Base-by-base conservation (phyloP, 1,284 basidiomycete genomes). In the Pseudozyma hubeiensis region DNA sequence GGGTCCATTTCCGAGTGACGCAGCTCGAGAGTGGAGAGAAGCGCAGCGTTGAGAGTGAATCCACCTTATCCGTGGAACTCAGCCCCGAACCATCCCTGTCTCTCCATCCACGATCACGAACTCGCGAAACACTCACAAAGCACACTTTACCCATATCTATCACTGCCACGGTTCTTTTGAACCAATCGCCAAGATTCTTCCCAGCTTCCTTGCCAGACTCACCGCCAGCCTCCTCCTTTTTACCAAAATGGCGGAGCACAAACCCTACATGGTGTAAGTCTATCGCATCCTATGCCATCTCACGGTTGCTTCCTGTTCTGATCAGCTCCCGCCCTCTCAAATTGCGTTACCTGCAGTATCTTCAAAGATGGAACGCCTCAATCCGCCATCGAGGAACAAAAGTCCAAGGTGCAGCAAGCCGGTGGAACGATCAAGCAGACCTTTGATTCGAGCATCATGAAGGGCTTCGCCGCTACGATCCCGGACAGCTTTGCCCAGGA, bases 351-450 rank as follows among this genome's bases (percentile, higher is more conserved):
- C 5, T 14, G 43, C 40, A 80, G 80, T 40, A 79, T 81, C 73
- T 80, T 77, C 70, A 79, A 77, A 50, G 57, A 77, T 29, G 72
- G 66, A 40, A 49, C 62, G 5, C 74, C 78, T 1, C 54, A 60
- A 31, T 51, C 57, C 3, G 68, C 53, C 10, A 81, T 81, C 49
- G 77, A 80, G 37, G 67, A 69, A 43, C 70, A 78, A 14, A 70
- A 74, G 59, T 7, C 53, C 53, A 55, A 74, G n/a, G 74, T 79
- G 37, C 56, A 67, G 34, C 57, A 69, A 17, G 54, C 69, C 10
- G 80, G 80, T 16, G 80, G 80, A 34, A 78, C 63, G 16, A 64
- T 81, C 53, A 78, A 68, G 63, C 80, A 80, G 75, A 64, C 64
- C 29, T 81, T 73, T 51, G 77, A 81, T 41, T 73, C 67, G 49